phyloP scores from a whole-genome alignment of 2,329 filamentous ascomycete species.

The Seiridium cupressi region DNA sequence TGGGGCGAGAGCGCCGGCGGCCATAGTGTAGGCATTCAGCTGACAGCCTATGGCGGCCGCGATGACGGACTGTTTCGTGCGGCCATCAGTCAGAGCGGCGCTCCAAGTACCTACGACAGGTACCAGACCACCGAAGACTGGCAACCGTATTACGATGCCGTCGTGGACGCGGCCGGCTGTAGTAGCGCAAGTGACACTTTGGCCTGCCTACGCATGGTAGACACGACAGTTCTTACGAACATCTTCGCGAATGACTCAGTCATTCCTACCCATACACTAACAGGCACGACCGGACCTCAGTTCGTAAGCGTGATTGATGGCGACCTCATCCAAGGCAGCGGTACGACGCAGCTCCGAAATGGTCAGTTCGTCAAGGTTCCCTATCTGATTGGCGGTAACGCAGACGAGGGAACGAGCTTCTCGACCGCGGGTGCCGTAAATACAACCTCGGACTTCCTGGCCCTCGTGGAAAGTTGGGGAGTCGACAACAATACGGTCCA shows the following conservation, averaged over 20 bases:
- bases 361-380: constrained; percentile 30
- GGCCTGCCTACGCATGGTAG: constrained; percentile 28
- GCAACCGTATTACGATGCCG: constrained; percentile 27
- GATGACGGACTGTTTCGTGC: constrained; percentile 53
- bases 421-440: constrained; percentile 47
- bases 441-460: constrained; percentile 49
- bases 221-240: constrained; percentile 25
- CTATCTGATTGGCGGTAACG: constrained; percentile 29
- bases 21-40: constrained; percentile 46
- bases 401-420: constrained; percentile 46
- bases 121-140: neutral
- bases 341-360: constrained; percentile 13
- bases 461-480: neutral
- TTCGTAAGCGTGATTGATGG: constrained; percentile 32
- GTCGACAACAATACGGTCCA: constrained; percentile 36
- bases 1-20: constrained; percentile 55
- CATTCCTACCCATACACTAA: constrained; percentile 10
- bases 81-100: constrained; percentile 50
- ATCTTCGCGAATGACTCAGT: constrained; percentile 22
- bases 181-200: constrained; percentile 19
- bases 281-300: constrained; percentile 13
- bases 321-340: constrained; percentile 38
- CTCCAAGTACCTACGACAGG: constrained; percentile 22
- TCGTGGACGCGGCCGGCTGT: constrained; percentile 23
- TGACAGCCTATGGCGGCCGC: constrained; percentile 49